A percentile compares a stretch with the other conserved stretches of the same genome.
phyloP scores from a whole-genome alignment of 306 rosid species.

The Trifolium fragiferum region DNA sequence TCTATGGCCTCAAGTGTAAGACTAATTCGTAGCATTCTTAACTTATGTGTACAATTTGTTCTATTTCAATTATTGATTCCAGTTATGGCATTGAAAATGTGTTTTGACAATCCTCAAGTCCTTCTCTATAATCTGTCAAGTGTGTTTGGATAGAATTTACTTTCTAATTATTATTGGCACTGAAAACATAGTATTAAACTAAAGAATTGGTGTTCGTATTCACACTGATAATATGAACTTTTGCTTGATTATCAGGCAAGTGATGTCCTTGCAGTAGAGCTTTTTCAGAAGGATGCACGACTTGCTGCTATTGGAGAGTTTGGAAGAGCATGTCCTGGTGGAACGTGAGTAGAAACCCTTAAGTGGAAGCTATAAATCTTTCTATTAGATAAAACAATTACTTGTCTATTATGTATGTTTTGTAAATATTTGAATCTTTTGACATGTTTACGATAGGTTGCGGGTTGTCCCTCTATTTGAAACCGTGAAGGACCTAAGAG shows the following conservation, averaged over 20 bases:
- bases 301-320: conserved; percentile 80
- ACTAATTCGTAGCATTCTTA: conserved; percentile 27
- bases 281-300: conserved; percentile 92
- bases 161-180: not conserved
- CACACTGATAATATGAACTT: conserved; percentile 6
- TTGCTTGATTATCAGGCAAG: conserved; percentile 72
- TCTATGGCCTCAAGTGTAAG: conserved; percentile 95
- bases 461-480: conserved; percentile 97
- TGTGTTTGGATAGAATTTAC: no score
- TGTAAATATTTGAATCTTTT: conserved; percentile 29
- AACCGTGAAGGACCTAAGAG: conserved; percentile 91
- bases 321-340: conserved; percentile 88
- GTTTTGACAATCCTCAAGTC: no score
- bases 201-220: not conserved
- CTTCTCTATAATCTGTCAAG: no score
- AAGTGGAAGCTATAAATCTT: conserved; percentile 30
- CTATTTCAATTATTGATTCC: conserved; percentile 27
- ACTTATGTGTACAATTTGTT: conserved; percentile 23
- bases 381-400: conserved; percentile 7
- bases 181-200: not conserved
- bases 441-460: conserved; percentile 58
- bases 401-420: conserved; percentile 7
- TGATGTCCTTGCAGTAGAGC: conserved; percentile 96
- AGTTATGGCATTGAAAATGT: not conserved
- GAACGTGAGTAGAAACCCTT: conserved; percentile 69